These are phyloP conservation scores for Sarocladium brachiariae DNA, from an alignment of 2,329 filamentous ascomycete species.

Conservation along the genomic window DNA sequence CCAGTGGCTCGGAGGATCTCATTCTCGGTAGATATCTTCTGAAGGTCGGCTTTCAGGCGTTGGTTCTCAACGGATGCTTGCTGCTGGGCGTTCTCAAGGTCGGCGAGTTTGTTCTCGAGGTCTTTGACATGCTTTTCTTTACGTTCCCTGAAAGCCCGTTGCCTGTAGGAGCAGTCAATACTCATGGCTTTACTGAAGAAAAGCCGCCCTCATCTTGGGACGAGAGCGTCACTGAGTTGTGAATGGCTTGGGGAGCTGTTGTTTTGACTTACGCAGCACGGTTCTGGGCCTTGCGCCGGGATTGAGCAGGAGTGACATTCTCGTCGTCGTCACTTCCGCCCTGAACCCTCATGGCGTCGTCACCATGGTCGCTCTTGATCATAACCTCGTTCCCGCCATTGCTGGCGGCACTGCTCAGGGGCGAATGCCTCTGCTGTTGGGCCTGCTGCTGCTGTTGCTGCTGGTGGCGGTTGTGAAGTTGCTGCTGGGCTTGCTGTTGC, in stretches of 20 bases:
- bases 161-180: conserved; percentile 42
- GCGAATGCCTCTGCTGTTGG: conserved; percentile 16
- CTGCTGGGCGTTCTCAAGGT: conserved; percentile 67
- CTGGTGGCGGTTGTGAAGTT: conserved; percentile 14
- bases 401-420: conserved; percentile 14
- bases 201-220: no score
- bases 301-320: conserved; percentile 49
- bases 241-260: no score
- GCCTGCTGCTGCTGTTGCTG: conserved; percentile 21
- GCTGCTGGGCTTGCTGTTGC: conserved; percentile 16
- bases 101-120: conserved; percentile 76
- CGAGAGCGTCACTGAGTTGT: no score
- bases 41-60: conserved; percentile 73
- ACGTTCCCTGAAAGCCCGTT: conserved; percentile 91
- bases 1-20: conserved; percentile 83
- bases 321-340: conserved; percentile 49
- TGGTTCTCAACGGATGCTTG: conserved; percentile 77
- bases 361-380: conserved; percentile 30
- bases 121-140: conserved; percentile 94
- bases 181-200: no score
- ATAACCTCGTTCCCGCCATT: conserved; percentile 14
- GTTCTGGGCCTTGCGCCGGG: conserved; percentile 54
- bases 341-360: conserved; percentile 11
- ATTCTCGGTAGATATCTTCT: conserved; percentile 82
- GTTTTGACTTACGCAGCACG: conserved; percentile 48